phyloP scores from a whole-genome alignment of 345 rosid genomes.

The Salix exigua region DNA sequence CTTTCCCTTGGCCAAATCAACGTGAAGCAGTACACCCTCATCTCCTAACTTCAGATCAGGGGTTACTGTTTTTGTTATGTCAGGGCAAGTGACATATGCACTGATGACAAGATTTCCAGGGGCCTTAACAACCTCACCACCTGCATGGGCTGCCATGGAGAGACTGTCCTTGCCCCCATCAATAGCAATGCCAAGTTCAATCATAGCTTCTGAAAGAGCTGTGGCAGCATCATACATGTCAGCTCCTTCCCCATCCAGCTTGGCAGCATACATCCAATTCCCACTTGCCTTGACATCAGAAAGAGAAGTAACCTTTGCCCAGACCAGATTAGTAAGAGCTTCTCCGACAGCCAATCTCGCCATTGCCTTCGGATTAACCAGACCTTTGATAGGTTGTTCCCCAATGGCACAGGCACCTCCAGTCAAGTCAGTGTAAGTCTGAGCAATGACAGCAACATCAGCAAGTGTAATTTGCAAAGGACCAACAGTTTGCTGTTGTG shows the following conservation, averaged over 20 bases:
- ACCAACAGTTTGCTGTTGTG: constrained; percentile 98
- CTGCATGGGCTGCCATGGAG: constrained; percentile 87
- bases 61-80: constrained; percentile 84
- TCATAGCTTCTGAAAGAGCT: constrained; percentile 83
- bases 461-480: constrained; percentile 88
- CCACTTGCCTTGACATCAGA: constrained; percentile 94
- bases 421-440: constrained; percentile 63
- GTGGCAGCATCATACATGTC: constrained; percentile 90
- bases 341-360: constrained; percentile 95
- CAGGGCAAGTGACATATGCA: constrained; percentile 76
- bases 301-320: constrained; percentile 87
- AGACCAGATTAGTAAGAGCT: constrained; percentile 85
- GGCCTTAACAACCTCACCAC: constrained; percentile 81
- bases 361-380: constrained; percentile 88
- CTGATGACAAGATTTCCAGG: constrained; percentile 95
- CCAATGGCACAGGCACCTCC: constrained; percentile 96
- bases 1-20: constrained; percentile 85
- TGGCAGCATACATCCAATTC: constrained; percentile 98
- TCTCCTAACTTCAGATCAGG: constrained; percentile 79
- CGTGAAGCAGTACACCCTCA: constrained; percentile 66
- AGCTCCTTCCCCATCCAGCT: constrained; percentile 94
- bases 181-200: constrained; percentile 89
- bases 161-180: constrained; percentile 97
- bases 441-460: constrained; percentile 95
- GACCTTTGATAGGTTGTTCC: constrained; percentile 86